Evolutionary conservation across 305 asterid species (phyloP).

Genomic region (Fraxinus ornus): DNA sequence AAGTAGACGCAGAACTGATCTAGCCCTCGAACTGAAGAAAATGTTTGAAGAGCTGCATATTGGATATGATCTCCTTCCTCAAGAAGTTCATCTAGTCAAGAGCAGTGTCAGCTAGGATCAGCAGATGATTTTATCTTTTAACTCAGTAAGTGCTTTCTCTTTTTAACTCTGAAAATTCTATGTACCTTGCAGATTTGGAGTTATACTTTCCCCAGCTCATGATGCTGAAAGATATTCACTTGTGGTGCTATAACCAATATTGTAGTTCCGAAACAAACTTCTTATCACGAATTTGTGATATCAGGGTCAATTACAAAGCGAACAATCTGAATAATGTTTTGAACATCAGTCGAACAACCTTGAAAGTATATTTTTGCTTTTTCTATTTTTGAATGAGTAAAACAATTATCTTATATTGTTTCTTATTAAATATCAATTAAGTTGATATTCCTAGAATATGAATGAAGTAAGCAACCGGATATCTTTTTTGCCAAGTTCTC

Average conservation of each 20-base stretch:
- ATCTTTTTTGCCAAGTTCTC: neutral
- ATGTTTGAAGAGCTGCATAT: conserved; percentile 14
- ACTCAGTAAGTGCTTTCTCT: neutral
- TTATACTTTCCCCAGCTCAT: neutral
- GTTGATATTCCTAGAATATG: neutral
- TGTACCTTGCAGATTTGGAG: neutral
- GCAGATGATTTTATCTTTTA: neutral
- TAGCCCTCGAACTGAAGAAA: conserved; percentile 20
- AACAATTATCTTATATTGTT: neutral
- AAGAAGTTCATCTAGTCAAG: conserved; percentile 4
- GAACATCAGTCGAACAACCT: neutral
- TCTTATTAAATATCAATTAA: neutral
- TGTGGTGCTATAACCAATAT: neutral
- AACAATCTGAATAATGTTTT: neutral
- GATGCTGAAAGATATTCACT: neutral
- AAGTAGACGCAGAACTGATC: conserved; percentile 9
- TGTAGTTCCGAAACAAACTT: neutral
- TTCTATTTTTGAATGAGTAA: neutral
- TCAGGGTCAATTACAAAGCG: neutral
- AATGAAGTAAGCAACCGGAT: neutral
- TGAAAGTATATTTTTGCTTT: neutral
- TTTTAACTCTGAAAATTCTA: neutral
- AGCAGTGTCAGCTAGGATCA: neutral
- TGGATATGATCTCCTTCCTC: conserved; percentile 8
- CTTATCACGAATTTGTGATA: neutral